Evolutionary conservation across 495 filamentous ascomycete species (phyloP).

Genomic region (Aspergillus haitiensis): DNA sequence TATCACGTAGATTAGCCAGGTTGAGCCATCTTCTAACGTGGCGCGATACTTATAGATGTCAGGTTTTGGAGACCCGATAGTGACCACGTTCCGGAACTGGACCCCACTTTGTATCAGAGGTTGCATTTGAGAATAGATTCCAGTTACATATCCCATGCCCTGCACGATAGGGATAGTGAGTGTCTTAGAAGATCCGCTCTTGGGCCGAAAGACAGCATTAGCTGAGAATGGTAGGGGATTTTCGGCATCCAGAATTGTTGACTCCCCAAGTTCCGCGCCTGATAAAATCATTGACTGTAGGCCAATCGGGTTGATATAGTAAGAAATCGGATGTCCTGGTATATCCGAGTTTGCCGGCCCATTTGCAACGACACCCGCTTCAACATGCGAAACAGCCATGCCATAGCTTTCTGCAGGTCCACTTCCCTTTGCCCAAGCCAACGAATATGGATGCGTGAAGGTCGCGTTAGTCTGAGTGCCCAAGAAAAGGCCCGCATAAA

Average conservation of each 20-base stretch:
- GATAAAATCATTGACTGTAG: constrained; percentile 79
- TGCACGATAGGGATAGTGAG: constrained; percentile 84
- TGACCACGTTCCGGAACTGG: constrained; percentile 67
- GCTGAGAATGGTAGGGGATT: constrained; percentile 67
- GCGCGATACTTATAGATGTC: constrained; percentile 79
- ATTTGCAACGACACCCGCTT: constrained; percentile 62
- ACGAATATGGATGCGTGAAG: constrained; percentile 84
- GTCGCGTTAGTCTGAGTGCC: constrained; percentile 66
- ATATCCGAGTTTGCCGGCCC: constrained; percentile 51
- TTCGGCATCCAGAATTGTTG: constrained; percentile 63
- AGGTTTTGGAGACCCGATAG: constrained; percentile 51
- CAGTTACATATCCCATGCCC: constrained; percentile 87
- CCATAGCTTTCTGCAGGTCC: constrained; percentile 72
- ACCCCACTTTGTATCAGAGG: constrained; percentile 74
- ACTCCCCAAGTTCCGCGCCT: constrained; percentile 65
- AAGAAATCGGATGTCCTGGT: constrained; percentile 60
- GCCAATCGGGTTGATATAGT: constrained; percentile 79
- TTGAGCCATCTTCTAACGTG: constrained; percentile 65
- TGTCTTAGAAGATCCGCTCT: constrained; percentile 49
- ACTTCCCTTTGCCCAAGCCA: constrained; percentile 72
- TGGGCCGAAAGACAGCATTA: constrained; percentile 63
- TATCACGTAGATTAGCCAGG: constrained; percentile 80
- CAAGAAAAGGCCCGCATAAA: constrained; percentile 87
- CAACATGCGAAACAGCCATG: constrained; percentile 70
- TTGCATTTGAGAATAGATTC: constrained; percentile 65